These are phyloP conservation scores for Sarocladium kiliense DNA, from an alignment of 2,329 filamentous ascomycete genomes.

Conservation along the genomic window DNA sequence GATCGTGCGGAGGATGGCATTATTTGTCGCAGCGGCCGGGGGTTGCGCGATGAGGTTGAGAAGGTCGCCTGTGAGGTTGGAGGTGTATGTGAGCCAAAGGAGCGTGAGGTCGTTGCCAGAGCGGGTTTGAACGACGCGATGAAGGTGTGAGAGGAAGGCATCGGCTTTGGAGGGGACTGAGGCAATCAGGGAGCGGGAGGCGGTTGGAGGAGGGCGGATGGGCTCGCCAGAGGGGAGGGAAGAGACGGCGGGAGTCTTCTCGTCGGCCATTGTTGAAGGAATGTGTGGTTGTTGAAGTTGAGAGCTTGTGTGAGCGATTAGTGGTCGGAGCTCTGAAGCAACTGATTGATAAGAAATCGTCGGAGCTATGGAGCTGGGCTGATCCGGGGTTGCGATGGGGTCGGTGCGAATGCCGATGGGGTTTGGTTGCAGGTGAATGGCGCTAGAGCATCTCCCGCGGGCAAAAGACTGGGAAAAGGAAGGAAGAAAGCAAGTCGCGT, in stretches of 20 bases:
- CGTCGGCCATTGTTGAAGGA: neutral
- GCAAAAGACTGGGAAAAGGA: neutral
- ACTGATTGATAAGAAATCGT: constrained; percentile 5
- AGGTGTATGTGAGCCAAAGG: constrained; percentile 62
- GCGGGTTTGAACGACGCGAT: constrained; percentile 62
- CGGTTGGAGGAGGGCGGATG: constrained; percentile 4
- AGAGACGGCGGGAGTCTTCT: neutral
- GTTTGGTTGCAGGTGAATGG: neutral
- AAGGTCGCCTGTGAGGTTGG: constrained; percentile 48
- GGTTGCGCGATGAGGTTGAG: constrained; percentile 42
- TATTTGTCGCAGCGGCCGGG: constrained; percentile 38
- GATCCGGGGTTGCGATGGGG: constrained; percentile 2
- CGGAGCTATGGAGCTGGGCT: neutral
- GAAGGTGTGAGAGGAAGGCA: constrained; percentile 49
- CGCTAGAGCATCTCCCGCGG: neutral
- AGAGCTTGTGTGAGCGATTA: neutral
- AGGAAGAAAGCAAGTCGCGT: neutral
- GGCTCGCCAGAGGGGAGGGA: constrained; percentile 7
- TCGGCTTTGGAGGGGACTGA: constrained; percentile 32
- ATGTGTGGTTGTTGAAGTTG: neutral
- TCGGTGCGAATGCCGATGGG: neutral
- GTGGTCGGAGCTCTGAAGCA: neutral
- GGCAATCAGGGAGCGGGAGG: constrained; percentile 11
- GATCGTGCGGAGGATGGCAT: neutral
- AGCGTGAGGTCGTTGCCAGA: constrained; percentile 66